Evolutionary conservation across 1,139 yeast genomes (phyloP).

Genomic region (Diutina pseudorugosa): DNA sequence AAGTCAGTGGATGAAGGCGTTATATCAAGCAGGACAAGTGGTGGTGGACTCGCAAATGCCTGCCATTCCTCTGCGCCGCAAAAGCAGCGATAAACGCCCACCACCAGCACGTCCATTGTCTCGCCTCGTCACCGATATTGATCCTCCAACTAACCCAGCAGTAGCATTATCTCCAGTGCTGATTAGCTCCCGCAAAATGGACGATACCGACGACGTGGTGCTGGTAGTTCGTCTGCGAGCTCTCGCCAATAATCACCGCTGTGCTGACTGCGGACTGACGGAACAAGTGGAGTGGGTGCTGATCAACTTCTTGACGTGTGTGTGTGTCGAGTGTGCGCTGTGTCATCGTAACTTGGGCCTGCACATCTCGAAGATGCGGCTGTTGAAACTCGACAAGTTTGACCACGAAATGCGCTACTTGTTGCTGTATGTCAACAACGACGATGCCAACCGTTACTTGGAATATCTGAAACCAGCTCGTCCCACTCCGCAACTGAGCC

Average conservation of each 20-base stretch:
- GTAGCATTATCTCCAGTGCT: background rate
- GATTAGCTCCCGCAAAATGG: background rate
- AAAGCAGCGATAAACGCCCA: background rate
- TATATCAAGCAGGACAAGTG: slow-evolving; percentile 38
- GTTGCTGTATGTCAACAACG: slow-evolving; percentile 30
- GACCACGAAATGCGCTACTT: slow-evolving; percentile 27
- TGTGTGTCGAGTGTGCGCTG: slow-evolving; percentile 76
- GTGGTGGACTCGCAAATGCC: background rate
- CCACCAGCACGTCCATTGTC: background rate
- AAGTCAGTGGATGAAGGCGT: slow-evolving; percentile 54
- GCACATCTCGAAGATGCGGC: slow-evolving; percentile 36
- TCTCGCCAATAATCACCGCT: slow-evolving; percentile 42
- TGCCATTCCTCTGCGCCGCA: background rate
- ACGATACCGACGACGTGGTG: background rate
- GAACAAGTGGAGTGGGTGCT: slow-evolving; percentile 83
- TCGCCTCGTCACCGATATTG: background rate
- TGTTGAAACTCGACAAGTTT: slow-evolving; percentile 39
- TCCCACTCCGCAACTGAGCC: slow-evolving; percentile 15
- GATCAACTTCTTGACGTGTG: slow-evolving; percentile 54
- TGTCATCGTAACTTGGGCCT: slow-evolving; percentile 43
- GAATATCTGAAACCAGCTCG: slow-evolving; percentile 25
- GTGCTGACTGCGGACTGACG: slow-evolving; percentile 69
- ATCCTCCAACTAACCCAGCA: background rate
- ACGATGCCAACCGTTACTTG: slow-evolving; percentile 22
- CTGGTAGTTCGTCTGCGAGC: background rate